A percentile compares a stretch with the other conserved stretches of the same genome.
phyloP scores from a whole-genome alignment of 139 green algal genomes.

The Coelastrella sp. region DNA sequence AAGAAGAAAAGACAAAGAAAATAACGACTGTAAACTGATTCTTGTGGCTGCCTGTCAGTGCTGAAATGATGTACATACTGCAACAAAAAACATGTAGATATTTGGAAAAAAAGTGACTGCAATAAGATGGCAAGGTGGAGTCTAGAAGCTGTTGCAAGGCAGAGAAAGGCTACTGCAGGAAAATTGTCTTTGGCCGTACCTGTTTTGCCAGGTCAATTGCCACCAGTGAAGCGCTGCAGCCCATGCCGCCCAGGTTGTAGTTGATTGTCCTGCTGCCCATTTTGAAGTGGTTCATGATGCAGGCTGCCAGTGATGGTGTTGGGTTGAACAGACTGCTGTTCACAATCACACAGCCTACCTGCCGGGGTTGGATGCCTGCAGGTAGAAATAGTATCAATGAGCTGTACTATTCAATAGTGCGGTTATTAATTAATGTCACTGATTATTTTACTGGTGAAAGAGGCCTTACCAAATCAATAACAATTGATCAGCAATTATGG shows the following conservation, averaged over 20 bases:
- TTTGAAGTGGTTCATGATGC: slow-evolving; percentile 46
- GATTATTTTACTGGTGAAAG: no score
- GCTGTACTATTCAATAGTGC: no score
- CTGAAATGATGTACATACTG: not conserved
- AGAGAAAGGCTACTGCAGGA: not conserved
- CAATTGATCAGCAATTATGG: no score
- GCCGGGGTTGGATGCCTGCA: slow-evolving; percentile 32
- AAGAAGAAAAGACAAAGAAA: no score
- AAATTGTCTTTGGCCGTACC: slow-evolving; percentile 54
- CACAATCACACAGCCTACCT: slow-evolving; percentile 95
- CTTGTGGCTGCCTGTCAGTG: no score
- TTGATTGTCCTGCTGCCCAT: slow-evolving; percentile 90
- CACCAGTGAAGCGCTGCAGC: slow-evolving; percentile 62
- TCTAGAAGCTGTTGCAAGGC: not conserved
- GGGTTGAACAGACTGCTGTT: slow-evolving; percentile 99
- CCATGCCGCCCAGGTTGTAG: slow-evolving; percentile 98
- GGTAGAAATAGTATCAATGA: not conserved
- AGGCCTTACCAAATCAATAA: no score
- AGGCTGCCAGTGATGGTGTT: slow-evolving; percentile 86
- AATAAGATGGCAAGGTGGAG: not conserved
- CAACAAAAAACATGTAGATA: not conserved
- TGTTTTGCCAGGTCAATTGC: slow-evolving; percentile 89
- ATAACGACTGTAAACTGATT: no score
- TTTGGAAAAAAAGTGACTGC: no score
- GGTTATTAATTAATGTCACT: no score